These are phyloP conservation scores for Williopsis jadinii DNA, from an alignment of 1,139 yeast genomes.

Conservation along the genomic window DNA sequence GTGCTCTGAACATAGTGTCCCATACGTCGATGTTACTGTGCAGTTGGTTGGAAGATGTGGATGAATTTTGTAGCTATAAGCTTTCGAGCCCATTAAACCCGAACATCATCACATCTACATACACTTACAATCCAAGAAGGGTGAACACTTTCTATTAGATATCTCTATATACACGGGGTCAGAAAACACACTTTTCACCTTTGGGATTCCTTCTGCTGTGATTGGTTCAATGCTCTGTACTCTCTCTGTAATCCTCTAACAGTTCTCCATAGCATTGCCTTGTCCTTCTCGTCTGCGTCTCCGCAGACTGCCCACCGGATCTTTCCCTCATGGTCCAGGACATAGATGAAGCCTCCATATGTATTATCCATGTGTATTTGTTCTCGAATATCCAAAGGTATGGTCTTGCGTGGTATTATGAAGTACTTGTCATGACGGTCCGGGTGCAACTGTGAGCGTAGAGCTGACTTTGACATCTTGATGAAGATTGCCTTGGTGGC, in stretches of 20 bases:
- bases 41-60: too few relatives aligned
- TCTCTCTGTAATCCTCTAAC: conserved; percentile 39
- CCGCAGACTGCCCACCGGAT: conserved; percentile 96
- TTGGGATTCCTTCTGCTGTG: background rate
- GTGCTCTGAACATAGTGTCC: too few relatives aligned
- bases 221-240: conserved; percentile 11
- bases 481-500: conserved; percentile 59
- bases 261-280: conserved; percentile 57
- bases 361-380: conserved; percentile 62
- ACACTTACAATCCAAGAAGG: too few relatives aligned
- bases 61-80: too few relatives aligned
- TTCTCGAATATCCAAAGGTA: conserved; percentile 54
- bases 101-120: too few relatives aligned
- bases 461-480: conserved; percentile 40
- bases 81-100: too few relatives aligned
- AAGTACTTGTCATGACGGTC: conserved; percentile 56
- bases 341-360: conserved; percentile 77
- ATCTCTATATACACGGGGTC: too few relatives aligned
- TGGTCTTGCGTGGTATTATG: conserved; percentile 52
- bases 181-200: too few relatives aligned
- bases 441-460: conserved; percentile 37
- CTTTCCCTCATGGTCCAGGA: conserved; percentile 65
- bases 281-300: conserved; percentile 58
- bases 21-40: too few relatives aligned
- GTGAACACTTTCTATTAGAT: too few relatives aligned